Evolutionary conservation across 306 rosid genomes (phyloP), one percentile per base, ranked within the genome.

Genomic region (Cercis canadensis): DNA sequence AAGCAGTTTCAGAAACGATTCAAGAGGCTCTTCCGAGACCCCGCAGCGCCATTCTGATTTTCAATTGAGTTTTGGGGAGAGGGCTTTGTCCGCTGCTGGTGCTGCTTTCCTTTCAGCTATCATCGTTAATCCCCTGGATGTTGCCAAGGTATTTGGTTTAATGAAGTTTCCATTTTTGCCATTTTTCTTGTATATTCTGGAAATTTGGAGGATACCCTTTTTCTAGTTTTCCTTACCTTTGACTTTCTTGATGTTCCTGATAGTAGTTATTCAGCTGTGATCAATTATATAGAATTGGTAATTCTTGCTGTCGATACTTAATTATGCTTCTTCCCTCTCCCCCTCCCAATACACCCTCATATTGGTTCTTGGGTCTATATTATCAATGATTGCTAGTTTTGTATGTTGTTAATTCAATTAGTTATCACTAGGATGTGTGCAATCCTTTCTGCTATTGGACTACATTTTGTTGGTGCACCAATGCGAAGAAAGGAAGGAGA

Each of bases 61-160:
- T 19, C 65, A 87, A 47, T 68, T 94, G 87, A 73, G 84, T 15
- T 67, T 87, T 41, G 78, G 80, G 16, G 90, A 86, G 78, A 85
- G 97, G 45, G 81, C 87, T 69, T 46, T 91, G 5, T 83, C 99
- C 46, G 97, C 90, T 13, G 88, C 91, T 12, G 96, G 96, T 32
- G 96, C 99, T 52, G 92, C 99, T 44, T 55, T 89, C 45, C 10
- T 94, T 36, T 94, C 99, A 13, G 96, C 99, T 33, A 49, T 94
- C 62, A 73, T 94, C 61, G 90, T 91, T 36, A 94, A 94, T 75
- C 97, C 99, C 21, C 92, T 94, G 29, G 99, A 94, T 65, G 85
- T 94, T 10, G 99, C 89, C 84, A 94, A 94, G 90, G 98, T 85
- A 56, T 69, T 45, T 11, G 6, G 0, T 11, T 65, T 17, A 9